A percentile compares a stretch with the other conserved stretches of the same genome.
Conservation (phyloP, 345 rosid genomes). For the Lepidium africanum region DNA sequence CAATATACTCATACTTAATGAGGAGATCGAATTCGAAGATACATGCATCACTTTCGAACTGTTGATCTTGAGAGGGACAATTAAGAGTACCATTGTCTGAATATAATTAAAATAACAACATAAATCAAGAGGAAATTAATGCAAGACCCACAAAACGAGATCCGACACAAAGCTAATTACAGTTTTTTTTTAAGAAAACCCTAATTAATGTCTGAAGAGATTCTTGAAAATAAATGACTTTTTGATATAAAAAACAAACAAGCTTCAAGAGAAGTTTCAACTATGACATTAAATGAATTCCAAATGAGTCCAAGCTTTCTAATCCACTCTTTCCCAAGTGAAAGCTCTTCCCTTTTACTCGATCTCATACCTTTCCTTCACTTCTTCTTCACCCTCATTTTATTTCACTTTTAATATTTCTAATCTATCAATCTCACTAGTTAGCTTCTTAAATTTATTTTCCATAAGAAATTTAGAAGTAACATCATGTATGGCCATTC, state of each 20-base stretch:
- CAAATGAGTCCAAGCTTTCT: conserved; percentile 62
- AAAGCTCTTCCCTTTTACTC: conserved; percentile 23
- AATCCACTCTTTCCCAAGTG: conserved; percentile 37
- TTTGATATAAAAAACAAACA: background rate
- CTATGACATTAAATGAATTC: conserved; percentile 52
- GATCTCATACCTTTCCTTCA: conserved; percentile 4
- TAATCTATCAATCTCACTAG: background rate
- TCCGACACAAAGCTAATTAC: conserved; percentile 45
- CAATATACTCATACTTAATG: background rate
- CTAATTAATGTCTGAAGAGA: conserved; percentile 30
- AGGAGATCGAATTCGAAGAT: background rate
- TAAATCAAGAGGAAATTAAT: conserved; percentile 28
- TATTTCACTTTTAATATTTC: background rate
- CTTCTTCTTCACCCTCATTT: background rate
- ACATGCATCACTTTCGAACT: conserved; percentile 21
- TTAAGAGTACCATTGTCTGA: background rate
- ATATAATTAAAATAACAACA: conserved; percentile 25
- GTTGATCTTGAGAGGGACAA: conserved; percentile 10
- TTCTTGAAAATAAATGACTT: conserved; percentile 19
- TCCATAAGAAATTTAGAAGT: background rate
- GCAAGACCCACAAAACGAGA: conserved; percentile 41
- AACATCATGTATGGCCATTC: too few relatives aligned
- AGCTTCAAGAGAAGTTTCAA: conserved; percentile 35
- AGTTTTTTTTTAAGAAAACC: conserved; percentile 17
- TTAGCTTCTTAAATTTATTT: background rate